Percentiles rank a stretch among this genome's conserved stretches.
Evolutionary conservation across 1,139 yeast genomes (phyloP).

Genomic region (Hemisphaericaspora xylanilytica): DNA sequence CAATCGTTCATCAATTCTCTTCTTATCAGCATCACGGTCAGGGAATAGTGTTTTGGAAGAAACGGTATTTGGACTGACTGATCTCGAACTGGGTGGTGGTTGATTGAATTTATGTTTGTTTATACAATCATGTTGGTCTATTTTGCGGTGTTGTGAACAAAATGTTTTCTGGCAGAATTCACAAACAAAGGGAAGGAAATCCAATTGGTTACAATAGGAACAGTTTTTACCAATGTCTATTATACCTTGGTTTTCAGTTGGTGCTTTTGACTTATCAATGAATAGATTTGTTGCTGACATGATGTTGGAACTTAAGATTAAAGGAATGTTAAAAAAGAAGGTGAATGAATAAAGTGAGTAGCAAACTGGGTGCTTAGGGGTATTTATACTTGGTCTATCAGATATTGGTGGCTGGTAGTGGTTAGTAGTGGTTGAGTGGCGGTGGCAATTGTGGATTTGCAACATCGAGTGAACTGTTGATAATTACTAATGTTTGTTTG

Average conservation of each 20-base stretch:
- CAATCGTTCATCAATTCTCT: conserved; percentile 40
- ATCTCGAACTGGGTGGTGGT: conserved; percentile 11
- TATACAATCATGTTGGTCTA: conserved; percentile 48
- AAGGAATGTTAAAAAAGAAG: too few relatives aligned
- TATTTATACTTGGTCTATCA: too few relatives aligned
- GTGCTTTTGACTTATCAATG: conserved; percentile 18
- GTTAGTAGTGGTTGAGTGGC: conserved; percentile 11
- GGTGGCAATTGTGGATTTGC: conserved; percentile 15
- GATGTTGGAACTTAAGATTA: too few relatives aligned
- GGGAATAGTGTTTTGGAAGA: conserved; percentile 54
- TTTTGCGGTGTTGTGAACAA: conserved; percentile 57
- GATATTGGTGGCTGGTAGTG: too few relatives aligned
- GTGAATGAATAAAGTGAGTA: neutral
- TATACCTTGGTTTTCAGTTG: conserved; percentile 44
- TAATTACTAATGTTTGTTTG: neutral
- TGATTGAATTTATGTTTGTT: conserved; percentile 18
- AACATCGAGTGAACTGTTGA: neutral
- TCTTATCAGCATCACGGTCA: conserved; percentile 42
- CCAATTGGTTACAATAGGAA: conserved; percentile 57
- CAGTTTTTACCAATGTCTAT: conserved; percentile 74
- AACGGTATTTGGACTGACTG: conserved; percentile 15
- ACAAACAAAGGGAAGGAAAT: conserved; percentile 69
- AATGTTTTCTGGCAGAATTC: conserved; percentile 52
- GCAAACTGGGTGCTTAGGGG: too few relatives aligned
- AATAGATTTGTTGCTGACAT: conserved; percentile 16